Percentiles rank a stretch among this genome's conserved stretches.
These are phyloP conservation scores for Acorus calamus DNA, from an alignment of 106 monocot genomes.

Conservation along the genomic window DNA sequence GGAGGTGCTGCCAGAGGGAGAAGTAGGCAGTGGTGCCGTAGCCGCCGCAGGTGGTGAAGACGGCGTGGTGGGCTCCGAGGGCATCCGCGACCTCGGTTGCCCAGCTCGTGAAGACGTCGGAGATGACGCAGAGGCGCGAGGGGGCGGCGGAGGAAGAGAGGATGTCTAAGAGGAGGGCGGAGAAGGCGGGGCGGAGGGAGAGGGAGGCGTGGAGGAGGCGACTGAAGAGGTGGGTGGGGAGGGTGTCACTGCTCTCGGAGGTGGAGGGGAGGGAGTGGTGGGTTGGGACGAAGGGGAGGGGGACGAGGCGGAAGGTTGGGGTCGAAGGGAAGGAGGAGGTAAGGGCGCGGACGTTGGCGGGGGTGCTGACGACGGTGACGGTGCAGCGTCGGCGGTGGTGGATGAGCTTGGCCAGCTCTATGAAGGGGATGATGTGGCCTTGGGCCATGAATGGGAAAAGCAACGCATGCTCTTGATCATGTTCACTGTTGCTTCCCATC, in stretches of 20 bases:
- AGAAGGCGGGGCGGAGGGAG: constrained; percentile 11
- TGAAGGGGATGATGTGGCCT: constrained; percentile 37
- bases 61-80: constrained; percentile 23
- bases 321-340: not conserved
- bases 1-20: constrained; percentile 25
- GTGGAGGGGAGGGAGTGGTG: constrained; percentile 27
- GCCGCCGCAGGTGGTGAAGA: constrained; percentile 24
- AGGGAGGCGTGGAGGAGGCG: constrained; percentile 10
- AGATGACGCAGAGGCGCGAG: constrained; percentile 15
- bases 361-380: constrained; percentile 31
- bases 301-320: constrained; percentile 21
- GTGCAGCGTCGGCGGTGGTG: not conserved
- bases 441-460: constrained; percentile 37
- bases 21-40: constrained; percentile 23
- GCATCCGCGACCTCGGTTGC: constrained; percentile 19
- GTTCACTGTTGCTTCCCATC: not conserved
- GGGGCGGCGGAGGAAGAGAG: not conserved
- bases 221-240: constrained; percentile 12
- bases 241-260: constrained; percentile 28
- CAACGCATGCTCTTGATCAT: not conserved
- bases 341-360: constrained; percentile 24
- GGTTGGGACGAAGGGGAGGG: constrained; percentile 29
- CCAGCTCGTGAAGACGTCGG: constrained; percentile 40
- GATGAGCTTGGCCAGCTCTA: constrained; percentile 34
- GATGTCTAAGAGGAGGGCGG: constrained; percentile 8